These are phyloP conservation scores for Ogataea paraovalis DNA, from an alignment of 805 yeast species.

Conservation along the genomic window DNA sequence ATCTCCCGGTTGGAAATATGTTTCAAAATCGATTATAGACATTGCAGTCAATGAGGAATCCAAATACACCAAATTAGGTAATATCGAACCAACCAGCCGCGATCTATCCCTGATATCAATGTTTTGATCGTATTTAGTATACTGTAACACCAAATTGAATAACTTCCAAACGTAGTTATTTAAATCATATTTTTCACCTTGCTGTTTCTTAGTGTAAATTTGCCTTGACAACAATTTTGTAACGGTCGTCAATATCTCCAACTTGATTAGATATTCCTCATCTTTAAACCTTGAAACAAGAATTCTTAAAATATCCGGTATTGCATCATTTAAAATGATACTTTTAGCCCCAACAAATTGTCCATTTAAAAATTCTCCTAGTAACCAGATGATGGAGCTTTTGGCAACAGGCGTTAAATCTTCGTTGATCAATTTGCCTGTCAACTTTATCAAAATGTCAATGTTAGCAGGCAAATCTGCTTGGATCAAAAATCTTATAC, in stretches of 20 bases:
- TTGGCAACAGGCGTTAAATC: constrained; percentile 43
- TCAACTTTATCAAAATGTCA: constrained; percentile 50
- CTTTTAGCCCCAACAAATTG: constrained; percentile 12
- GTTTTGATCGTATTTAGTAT: constrained; percentile 69
- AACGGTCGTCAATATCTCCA: constrained; percentile 67
- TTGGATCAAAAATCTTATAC: constrained; percentile 70
- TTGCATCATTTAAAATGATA: constrained; percentile 34
- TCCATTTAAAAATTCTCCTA: constrained; percentile 67
- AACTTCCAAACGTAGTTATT: constrained; percentile 41
- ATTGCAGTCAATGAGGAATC: constrained; percentile 25
- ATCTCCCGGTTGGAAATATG: constrained; percentile 11
- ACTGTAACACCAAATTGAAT: constrained; percentile 57
- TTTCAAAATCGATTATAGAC: constrained; percentile 15
- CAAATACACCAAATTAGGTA: constrained; percentile 39
- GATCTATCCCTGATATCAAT: constrained; percentile 85
- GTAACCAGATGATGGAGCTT: constrained; percentile 84
- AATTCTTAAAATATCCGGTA: constrained; percentile 72
- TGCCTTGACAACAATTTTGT: constrained; percentile 66
- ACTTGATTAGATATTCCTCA: constrained; percentile 57
- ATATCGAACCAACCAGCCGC: constrained; percentile 61
- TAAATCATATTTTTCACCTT: constrained; percentile 29
- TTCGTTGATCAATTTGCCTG: constrained; percentile 24
- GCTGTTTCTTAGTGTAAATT: constrained; percentile 37
- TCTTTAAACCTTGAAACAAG: constrained; percentile 49
- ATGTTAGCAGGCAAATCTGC: constrained; percentile 50